Conservation (phyloP, 805 yeast genomes). For the Saturnispora silvae region DNA sequence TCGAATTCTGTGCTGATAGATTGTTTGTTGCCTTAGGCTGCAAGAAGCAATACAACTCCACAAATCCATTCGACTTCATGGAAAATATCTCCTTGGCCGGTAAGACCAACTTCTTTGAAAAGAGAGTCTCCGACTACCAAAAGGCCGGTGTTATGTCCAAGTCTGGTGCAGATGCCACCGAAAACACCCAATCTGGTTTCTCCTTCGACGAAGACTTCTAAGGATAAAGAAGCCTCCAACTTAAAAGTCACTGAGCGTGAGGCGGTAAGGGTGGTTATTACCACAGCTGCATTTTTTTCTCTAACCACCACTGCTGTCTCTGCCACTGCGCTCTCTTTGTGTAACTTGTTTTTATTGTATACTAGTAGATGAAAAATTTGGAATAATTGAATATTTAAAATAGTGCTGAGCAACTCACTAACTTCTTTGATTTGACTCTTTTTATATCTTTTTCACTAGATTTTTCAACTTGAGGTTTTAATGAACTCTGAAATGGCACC, state of each 20-base stretch:
- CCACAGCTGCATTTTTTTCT: too few species aligned
- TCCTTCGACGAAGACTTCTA: constrained; percentile 91
- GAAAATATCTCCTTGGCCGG: constrained; percentile 97
- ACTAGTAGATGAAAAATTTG: too few species aligned
- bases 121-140: constrained; percentile 97
- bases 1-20: constrained; percentile 96
- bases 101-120: constrained; percentile 97
- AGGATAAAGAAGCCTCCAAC: constrained; percentile 9
- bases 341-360: too few species aligned
- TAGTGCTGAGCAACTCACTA: too few species aligned
- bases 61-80: constrained; percentile 97
- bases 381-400: too few species aligned
- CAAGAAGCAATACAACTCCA: constrained; percentile 73
- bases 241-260: too few species aligned
- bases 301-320: too few species aligned
- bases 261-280: too few species aligned
- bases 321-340: too few species aligned
- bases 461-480: too few species aligned
- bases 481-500: neutral
- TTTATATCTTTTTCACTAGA: too few species aligned
- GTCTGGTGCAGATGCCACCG: constrained; percentile 25
- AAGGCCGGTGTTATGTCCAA: constrained; percentile 98
- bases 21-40: constrained; percentile 84
- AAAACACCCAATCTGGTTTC: constrained; percentile 42
- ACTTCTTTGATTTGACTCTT: too few species aligned